Evolutionary conservation across 805 yeast genomes (phyloP), one percentile per base, ranked within the genome.

Genomic region (Saturnispora silvae): DNA sequence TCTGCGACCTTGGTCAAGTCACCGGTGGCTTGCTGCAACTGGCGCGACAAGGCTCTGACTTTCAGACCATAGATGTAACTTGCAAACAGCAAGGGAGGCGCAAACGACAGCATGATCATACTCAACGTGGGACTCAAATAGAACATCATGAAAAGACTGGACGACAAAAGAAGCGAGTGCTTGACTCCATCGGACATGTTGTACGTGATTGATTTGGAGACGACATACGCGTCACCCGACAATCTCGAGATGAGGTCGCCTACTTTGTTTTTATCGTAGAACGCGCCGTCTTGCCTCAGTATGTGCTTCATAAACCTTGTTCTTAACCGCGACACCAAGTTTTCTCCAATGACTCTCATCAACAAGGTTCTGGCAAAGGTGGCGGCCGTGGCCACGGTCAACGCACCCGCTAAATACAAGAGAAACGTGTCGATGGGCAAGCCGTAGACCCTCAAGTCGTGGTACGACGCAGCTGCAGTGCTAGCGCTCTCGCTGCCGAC

Each of bases 91-190:
- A 87, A 65, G 1, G 96, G 95, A 2, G 97, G 96, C 23, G 83
- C 79, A 44, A 89, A 65, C 9, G 83, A 59, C 46, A 83, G 63
- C 75, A 89, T 79, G 32, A 83, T 75, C 8, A 78, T 64, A 0
- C 96, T 82, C 43, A 87, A 64, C 49, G 85, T 76, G 64, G 84
- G 68, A 22, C 92, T 79, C 2, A 87, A 81, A 48, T 74, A 70
- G 50, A 82, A 70, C 97, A 87, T 89, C 96, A 87, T 85, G 2
- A 84, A 72, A 33, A 87, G 65, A 1, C 96, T 95, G 18, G 84
- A 84, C 23, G 69, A 66, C 3, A 95, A 95, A 41, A 84, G 76
- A 11, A 87, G 72, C 1, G 79, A 53, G 6, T 95, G 81, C 38
- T 95, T 68, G 24, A 86, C 72, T 28, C 97, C 97, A 55, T 87